phyloP scores from a whole-genome alignment of 495 filamentous ascomycete species.

The Immersiella caudata region DNA sequence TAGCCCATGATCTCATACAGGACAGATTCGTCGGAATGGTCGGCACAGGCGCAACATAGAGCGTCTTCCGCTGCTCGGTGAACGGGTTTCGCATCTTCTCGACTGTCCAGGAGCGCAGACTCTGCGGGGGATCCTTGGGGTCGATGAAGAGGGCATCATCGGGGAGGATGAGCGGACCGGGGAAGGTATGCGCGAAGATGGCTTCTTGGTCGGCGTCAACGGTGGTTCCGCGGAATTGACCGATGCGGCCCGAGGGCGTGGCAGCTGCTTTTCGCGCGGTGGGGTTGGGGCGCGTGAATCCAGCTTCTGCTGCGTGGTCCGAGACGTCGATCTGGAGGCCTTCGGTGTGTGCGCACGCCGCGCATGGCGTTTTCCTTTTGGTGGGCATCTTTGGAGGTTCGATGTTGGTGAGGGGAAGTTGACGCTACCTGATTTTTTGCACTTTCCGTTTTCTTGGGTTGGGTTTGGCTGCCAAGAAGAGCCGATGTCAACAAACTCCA shows the following conservation, averaged over 20 bases:
- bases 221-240: not conserved
- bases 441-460: too few relatives aligned
- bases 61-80: constrained; percentile 47
- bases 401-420: not conserved
- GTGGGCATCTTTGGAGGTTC: not conserved
- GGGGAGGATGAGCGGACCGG: constrained; percentile 63
- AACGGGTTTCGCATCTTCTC: constrained; percentile 57
- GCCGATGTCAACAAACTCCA: too few relatives aligned
- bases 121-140: constrained; percentile 59
- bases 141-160: constrained; percentile 61
- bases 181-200: constrained; percentile 47
- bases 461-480: too few relatives aligned
- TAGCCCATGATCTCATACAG: constrained; percentile 44
- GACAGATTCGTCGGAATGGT: constrained; percentile 36
- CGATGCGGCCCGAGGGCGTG: constrained; percentile 4
- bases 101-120: constrained; percentile 56
- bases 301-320: constrained; percentile 32
- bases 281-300: constrained; percentile 30
- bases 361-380: constrained; percentile 15
- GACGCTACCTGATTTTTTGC: too few relatives aligned
- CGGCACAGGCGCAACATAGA: constrained; percentile 59
- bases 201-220: not conserved
- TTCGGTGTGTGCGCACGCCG: constrained; percentile 20
- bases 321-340: constrained; percentile 39
- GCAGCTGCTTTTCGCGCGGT: constrained; percentile 27